These are phyloP conservation scores for Sporothrix pallida DNA, from an alignment of 2,329 filamentous ascomycete genomes.

Conservation along the genomic window DNA sequence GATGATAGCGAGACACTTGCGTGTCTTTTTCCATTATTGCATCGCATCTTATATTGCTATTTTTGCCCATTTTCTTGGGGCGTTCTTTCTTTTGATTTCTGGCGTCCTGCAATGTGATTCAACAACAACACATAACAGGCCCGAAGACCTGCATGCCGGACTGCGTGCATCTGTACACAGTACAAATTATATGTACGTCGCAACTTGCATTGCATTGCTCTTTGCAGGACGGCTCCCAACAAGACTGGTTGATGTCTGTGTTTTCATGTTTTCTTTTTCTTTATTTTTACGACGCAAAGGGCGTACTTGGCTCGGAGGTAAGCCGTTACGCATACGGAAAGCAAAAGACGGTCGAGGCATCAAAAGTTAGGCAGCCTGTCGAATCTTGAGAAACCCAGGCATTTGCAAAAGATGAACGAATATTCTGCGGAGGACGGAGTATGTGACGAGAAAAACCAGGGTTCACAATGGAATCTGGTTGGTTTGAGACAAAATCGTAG, in stretches of 20 bases:
- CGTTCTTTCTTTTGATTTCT: neutral
- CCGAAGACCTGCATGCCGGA: slow-evolving; percentile 20
- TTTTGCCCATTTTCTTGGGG: neutral
- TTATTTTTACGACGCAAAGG: no score
- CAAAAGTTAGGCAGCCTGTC: neutral
- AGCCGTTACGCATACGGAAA: neutral
- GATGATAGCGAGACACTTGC: slow-evolving; percentile 17
- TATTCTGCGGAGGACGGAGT: neutral
- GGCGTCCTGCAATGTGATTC: slow-evolving; percentile 18
- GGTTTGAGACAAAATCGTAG: neutral
- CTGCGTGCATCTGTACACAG: neutral
- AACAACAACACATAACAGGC: slow-evolving; percentile 3
- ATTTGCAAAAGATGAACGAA: neutral
- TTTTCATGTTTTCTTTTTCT: neutral
- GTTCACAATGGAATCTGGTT: neutral
- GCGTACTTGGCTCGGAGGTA: slow-evolving; percentile 7
- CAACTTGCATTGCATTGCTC: neutral
- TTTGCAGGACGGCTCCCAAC: neutral
- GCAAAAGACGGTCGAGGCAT: neutral
- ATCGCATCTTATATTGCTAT: neutral
- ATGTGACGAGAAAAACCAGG: neutral
- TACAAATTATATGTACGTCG: no score
- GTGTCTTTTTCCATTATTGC: neutral
- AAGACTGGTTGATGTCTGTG: neutral
- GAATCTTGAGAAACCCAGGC: neutral